These are phyloP conservation scores for Candida suzukii DNA, from an alignment of 805 yeast species.

Conservation along the genomic window DNA sequence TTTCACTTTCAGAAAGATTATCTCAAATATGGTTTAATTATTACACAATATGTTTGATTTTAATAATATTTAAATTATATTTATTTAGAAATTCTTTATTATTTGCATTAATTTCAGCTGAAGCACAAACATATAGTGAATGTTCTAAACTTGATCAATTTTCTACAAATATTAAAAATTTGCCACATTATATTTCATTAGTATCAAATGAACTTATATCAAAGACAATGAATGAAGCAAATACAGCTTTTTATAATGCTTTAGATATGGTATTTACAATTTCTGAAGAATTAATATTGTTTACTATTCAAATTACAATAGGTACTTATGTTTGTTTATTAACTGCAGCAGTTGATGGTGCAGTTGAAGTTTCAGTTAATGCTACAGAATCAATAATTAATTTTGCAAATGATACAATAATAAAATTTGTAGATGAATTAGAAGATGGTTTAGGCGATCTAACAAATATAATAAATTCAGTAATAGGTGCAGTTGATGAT, in stretches of 20 bases:
- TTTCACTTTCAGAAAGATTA: conserved; percentile 44
- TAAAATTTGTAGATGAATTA: conserved; percentile 47
- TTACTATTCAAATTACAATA: conserved; percentile 62
- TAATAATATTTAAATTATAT: conserved; percentile 54
- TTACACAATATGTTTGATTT: conserved; percentile 45
- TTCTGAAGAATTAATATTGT: conserved; percentile 50
- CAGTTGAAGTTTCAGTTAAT: conserved; percentile 65
- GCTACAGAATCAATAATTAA: conserved; percentile 58
- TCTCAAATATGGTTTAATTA: conserved; percentile 65
- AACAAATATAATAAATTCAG: conserved; percentile 47
- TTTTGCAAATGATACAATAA: conserved; percentile 56
- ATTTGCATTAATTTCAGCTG: conserved; percentile 33
- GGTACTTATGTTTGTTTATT: conserved; percentile 87
- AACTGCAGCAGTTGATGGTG: conserved; percentile 65
- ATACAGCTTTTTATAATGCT: conserved; percentile 36
- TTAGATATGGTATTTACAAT: conserved; percentile 45
- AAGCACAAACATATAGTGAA: conserved; percentile 29
- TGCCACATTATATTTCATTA: conserved; percentile 51
- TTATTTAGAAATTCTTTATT: conserved; percentile 46
- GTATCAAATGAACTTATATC: conserved; percentile 48
- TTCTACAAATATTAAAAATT: conserved; percentile 26
- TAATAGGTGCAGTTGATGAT: conserved; percentile 42
- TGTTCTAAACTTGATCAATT: conserved; percentile 42
- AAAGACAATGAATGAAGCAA: conserved; percentile 38
- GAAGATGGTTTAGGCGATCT: conserved; percentile 61